phyloP scores from a whole-genome alignment of 108 stramenopile species.

The Cyclostephanos invisitatus region DNA sequence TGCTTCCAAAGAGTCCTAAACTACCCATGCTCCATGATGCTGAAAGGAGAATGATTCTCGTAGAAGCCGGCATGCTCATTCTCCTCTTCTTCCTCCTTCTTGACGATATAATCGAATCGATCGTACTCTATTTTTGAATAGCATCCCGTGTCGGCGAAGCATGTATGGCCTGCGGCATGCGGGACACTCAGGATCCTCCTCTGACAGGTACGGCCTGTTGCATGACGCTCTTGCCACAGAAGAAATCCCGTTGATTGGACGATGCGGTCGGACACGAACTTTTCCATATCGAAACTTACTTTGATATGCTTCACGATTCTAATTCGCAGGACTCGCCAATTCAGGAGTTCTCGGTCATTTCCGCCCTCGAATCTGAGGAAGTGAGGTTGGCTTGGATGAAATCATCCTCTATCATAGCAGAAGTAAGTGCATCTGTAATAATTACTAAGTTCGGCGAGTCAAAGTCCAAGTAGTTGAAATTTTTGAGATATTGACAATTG shows the following conservation, averaged over 20 bases:
- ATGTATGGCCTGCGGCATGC: slow-evolving; percentile 22
- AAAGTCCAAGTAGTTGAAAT: not conserved
- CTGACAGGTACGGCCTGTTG: slow-evolving; percentile 12
- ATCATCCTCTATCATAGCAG: not conserved
- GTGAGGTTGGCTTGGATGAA: not conserved
- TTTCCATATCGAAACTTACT: not conserved
- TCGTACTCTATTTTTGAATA: not conserved
- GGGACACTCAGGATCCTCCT: slow-evolving; percentile 32
- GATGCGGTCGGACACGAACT: not conserved
- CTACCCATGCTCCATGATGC: no score
- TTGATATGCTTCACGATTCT: slow-evolving; percentile 2
- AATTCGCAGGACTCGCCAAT: slow-evolving; percentile 7
- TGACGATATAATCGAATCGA: not conserved
- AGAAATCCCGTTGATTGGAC: slow-evolving; percentile 12
- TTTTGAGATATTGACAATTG: not conserved
- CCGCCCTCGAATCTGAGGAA: not conserved
- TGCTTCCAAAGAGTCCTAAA: no score
- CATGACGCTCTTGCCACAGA: slow-evolving; percentile 32
- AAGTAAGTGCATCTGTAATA: not conserved
- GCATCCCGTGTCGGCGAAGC: slow-evolving; percentile 44
- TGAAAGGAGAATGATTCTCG: no score
- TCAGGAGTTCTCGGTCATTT: slow-evolving; percentile 8
- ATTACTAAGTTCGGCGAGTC: not conserved
- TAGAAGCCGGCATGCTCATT: slow-evolving; percentile 4
- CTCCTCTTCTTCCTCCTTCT: not conserved